Evolutionary conservation across 2,329 filamentous ascomycete genomes (phyloP), one percentile per base, ranked within the genome.

Genomic region (Diaporthe amygdali): DNA sequence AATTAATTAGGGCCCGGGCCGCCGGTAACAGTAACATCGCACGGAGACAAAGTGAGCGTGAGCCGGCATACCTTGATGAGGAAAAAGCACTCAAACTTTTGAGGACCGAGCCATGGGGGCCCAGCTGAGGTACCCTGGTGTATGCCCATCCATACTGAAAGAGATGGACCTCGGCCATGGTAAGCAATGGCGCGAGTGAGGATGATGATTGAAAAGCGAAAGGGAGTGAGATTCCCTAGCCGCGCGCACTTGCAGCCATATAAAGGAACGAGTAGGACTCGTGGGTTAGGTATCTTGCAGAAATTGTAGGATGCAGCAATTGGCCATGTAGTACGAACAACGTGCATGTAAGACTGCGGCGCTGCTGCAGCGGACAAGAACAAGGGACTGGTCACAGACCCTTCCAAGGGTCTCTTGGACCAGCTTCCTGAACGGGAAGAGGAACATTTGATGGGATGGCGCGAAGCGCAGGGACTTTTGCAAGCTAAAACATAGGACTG

Each of bases 271-370:
- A 41, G 22, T 41, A 27, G 30, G 32, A 59, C 12, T n/a, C 39
- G 44, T 68, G 66, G 66, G 34, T 49, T 59, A 49, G 41, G 52
- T 59, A 49, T 64, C 59, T 64, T 49, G 39, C 30, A 63, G 41
- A 63, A 8, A 63, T 63, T 63, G 56, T 46, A 17, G 27, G 6
- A 46, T 47, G 39, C 39, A 15, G 10, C 15, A 44, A 41, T 47
- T 22, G n/a, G 27, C 20, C 41, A 32, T 27, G 56, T n/a, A 63
- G 41, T 41, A 34, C 41, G n/a, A n/a, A n/a, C n/a, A n/a, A n/a
- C n/a, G n/a, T n/a, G 59, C 59, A 64, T 64, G 59, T 64, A 64
- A 64, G 59, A 64, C 59, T 47, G 44, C 27, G 25, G 44, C 59
- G 44, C 20, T 30, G 44, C 59, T 37, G 25, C 44, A 8, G 25